Evolutionary conservation across 495 filamentous ascomycete species (phyloP).

Genomic region (Ascobolus immersus): DNA sequence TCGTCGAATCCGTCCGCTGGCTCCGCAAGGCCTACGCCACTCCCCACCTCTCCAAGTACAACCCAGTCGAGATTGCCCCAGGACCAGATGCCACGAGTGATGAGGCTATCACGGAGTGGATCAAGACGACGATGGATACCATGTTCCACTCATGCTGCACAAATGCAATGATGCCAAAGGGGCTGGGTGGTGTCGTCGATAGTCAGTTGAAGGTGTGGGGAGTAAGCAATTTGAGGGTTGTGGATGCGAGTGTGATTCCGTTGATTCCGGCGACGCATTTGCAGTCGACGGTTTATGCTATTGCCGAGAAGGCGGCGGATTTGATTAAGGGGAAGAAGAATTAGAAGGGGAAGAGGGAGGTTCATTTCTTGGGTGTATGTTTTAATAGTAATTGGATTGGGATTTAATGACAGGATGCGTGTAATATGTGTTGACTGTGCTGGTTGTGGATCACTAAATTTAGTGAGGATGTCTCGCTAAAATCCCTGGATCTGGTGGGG

Average conservation of each 20-base stretch:
- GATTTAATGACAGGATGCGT: no score
- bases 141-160: slow-evolving; percentile 23
- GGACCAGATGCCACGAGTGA: slow-evolving; percentile 11
- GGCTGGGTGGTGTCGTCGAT: slow-evolving; percentile 24
- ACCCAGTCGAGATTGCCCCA: slow-evolving; percentile 13
- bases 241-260: slow-evolving; percentile 33
- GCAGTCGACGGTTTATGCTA: slow-evolving; percentile 28
- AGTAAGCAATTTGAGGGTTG: slow-evolving; percentile 22
- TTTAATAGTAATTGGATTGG: no score
- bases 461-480: no score
- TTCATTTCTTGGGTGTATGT: no score
- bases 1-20: slow-evolving; percentile 18
- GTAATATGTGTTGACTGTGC: no score
- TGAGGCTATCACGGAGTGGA: slow-evolving; percentile 11
- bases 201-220: slow-evolving; percentile 24
- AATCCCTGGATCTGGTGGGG: no score
- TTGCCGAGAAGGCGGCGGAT: slow-evolving; percentile 38
- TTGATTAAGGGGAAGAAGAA: no score
- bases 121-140: slow-evolving; percentile 9
- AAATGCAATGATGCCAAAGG: slow-evolving; percentile 23
- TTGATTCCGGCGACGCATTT: slow-evolving; percentile 28
- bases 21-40: no score
- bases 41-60: no score
- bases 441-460: no score
- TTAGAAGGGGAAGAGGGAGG: no score